These are phyloP conservation scores for Moniliella sp. DNA, from an alignment of 1,284 basidiomycete species.

Conservation along the genomic window DNA sequence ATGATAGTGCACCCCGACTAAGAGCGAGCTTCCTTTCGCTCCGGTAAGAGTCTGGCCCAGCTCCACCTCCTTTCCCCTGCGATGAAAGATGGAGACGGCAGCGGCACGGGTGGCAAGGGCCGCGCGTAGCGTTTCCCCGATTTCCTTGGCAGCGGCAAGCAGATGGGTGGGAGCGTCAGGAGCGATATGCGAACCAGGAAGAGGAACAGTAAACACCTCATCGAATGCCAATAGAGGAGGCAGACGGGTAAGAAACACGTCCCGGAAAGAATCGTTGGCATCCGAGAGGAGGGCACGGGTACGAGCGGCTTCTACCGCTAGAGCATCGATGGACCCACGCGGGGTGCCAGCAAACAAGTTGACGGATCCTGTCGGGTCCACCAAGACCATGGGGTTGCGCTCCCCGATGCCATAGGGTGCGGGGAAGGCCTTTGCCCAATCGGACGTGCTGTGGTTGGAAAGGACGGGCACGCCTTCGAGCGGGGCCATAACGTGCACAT, in stretches of 20 bases:
- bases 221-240: slow-evolving; percentile 28
- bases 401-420: too few relatives aligned
- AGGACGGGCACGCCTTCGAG: too few relatives aligned
- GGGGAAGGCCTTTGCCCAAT: too few relatives aligned
- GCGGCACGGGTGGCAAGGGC: slow-evolving; percentile 2
- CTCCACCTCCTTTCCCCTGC: too few relatives aligned
- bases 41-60: too few relatives aligned
- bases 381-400: too few relatives aligned
- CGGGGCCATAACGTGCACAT: too few relatives aligned
- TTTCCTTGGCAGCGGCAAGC: background rate
- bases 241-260: slow-evolving; percentile 44
- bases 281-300: slow-evolving; percentile 27
- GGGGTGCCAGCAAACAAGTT: slow-evolving; percentile 45
- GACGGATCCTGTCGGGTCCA: slow-evolving; percentile 56
- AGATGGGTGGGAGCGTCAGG: too few relatives aligned
- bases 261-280: slow-evolving; percentile 47
- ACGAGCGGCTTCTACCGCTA: slow-evolving; percentile 35
- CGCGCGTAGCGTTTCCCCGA: background rate
- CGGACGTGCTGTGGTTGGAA: too few relatives aligned
- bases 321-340: slow-evolving; percentile 46
- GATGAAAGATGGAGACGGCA: slow-evolving; percentile 1
- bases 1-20: slow-evolving; percentile 12
- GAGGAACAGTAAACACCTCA: too few relatives aligned
- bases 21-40: background rate
- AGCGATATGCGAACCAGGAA: too few relatives aligned